Percentiles rank a stretch among this genome's conserved stretches.
phyloP scores from a whole-genome alignment of 345 rosid genomes.

The Schrenkiella parvula region DNA sequence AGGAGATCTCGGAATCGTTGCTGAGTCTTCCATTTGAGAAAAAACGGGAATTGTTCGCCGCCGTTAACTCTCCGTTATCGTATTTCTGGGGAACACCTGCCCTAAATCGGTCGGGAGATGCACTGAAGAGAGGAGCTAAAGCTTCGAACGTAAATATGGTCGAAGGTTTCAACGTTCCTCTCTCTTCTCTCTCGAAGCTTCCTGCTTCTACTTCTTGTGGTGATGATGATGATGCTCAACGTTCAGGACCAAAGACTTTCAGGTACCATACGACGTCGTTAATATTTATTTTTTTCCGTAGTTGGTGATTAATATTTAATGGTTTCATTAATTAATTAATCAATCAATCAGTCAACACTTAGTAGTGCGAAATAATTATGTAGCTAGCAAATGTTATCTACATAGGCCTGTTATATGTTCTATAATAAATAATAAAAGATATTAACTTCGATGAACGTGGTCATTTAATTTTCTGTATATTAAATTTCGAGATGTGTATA shows the following conservation, averaged over 20 bases:
- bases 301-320: neutral
- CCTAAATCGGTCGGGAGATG: slow-evolving; percentile 54
- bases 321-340: neutral
- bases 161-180: slow-evolving; percentile 66
- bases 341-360: neutral
- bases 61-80: slow-evolving; percentile 42
- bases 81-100: slow-evolving; percentile 85
- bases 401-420: neutral
- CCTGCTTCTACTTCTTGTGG: neutral
- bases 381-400: neutral
- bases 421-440: neutral
- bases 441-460: neutral
- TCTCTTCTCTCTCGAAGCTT: slow-evolving; percentile 40
- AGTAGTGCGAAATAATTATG: neutral
- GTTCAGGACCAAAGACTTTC: slow-evolving; percentile 40
- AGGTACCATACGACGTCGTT: slow-evolving; percentile 43
- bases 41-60: slow-evolving; percentile 24
- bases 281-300: neutral
- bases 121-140: slow-evolving; percentile 33
- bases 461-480: neutral
- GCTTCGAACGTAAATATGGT: slow-evolving; percentile 42
- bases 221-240: slow-evolving; percentile 4
- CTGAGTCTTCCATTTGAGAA: slow-evolving; percentile 50
- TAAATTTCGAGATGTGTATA: neutral
- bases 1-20: slow-evolving; percentile 37